Base-by-base conservation (phyloP, 2,329 filamentous ascomycete genomes). In the Fusarium sp. region DNA sequence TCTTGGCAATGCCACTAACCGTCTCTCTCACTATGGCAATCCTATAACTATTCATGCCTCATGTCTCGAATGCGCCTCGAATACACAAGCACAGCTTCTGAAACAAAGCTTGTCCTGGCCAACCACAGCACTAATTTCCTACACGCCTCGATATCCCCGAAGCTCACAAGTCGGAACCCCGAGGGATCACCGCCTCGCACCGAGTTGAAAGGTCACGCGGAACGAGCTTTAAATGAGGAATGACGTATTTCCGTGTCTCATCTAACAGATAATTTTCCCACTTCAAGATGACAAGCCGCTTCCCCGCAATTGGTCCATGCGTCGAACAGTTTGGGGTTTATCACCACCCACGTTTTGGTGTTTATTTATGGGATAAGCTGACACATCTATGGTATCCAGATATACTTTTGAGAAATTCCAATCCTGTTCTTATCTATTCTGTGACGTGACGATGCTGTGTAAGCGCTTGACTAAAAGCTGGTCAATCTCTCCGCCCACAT, bases 71-170 rank as follows among this genome's bases (percentile, higher is more conserved):
- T 23, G 31, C 36, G 37, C 31, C 37, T 36, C 41, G 18, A 52
- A 14, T 37, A 59, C 52, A 50, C 36, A 37, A 36, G 33, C 33
- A 54, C 36, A 43, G 23, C 45, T 41, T 66, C 33, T 61, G 59
- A 68, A 51, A 65, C 59, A 49, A 49, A 40, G 53, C 42, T 47
- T 40, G 39, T 52, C 59, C 49, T 27, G 36, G 29, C 57, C 53
- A 68, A 52, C 45, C 54, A 35, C 27, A 42, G 35, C 42, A 40
- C 47, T 17, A 37, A 40, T 33, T 55, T 6, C n/a, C n/a, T 15
- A 46, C 41, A 58, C 33, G 18, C 58, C 64, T 68, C 31, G 41
- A 67, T 65, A 68, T 61, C 55, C 35, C 65, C 65, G 63, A 61
- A 18, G 31, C n/a, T 23, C 27, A 39, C 36, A 33, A 41, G 37